Evolutionary conservation across 140 eudicot species (phyloP).

Genomic region (Bidens hawaiensis): DNA sequence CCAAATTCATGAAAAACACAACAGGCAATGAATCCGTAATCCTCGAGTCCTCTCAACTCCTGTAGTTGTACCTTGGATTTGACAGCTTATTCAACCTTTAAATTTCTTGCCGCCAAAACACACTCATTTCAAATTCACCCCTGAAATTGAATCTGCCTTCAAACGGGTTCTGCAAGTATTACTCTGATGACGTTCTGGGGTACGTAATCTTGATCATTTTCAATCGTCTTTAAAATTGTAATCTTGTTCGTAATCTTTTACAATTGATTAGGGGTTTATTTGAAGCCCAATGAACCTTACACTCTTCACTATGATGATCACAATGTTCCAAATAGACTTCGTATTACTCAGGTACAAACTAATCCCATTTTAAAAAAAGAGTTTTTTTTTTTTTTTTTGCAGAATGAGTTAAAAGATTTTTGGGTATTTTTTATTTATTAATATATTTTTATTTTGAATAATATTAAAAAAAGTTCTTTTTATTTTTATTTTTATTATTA

Average conservation of each 20-base stretch:
- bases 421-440: too few species aligned
- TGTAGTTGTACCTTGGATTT: not conserved
- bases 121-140: not conserved
- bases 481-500: too few species aligned
- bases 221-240: not conserved
- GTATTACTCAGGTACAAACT: slow-evolving; percentile 25
- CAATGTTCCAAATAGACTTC: slow-evolving; percentile 29
- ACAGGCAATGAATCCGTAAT: not conserved
- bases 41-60: too few species aligned
- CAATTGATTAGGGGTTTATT: slow-evolving; percentile 21
- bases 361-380: not conserved
- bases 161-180: not conserved
- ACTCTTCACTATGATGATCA: slow-evolving; percentile 13
- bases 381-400: not conserved
- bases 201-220: slow-evolving; percentile 1
- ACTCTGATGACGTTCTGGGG: slow-evolving; percentile 28
- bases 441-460: too few species aligned
- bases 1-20: not conserved
- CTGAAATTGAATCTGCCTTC: not conserved
- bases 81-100: not conserved
- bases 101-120: slow-evolving; percentile 18
- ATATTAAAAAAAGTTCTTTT: too few species aligned
- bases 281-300: slow-evolving; percentile 28
- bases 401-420: too few species aligned
- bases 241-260: not conserved